phyloP scores from a whole-genome alignment of 2,329 filamentous ascomycete species.

The Kalaharituber pfeilii region DNA sequence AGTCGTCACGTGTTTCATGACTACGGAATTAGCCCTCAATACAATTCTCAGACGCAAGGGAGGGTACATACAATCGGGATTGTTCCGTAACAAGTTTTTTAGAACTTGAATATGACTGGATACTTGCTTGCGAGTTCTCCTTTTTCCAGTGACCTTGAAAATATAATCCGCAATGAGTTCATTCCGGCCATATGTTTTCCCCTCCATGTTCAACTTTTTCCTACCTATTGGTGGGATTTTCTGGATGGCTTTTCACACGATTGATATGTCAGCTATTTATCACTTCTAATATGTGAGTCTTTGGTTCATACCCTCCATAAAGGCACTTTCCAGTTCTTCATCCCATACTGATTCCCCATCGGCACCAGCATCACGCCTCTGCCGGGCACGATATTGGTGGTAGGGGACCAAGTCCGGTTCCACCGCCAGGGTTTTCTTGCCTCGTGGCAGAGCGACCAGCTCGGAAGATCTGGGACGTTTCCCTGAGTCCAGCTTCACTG shows the following conservation, averaged over 20 bases:
- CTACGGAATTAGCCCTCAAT: conserved; percentile 3
- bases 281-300: too few species aligned
- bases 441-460: conserved; percentile 9
- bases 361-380: conserved; percentile 42
- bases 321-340: conserved; percentile 45
- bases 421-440: conserved; percentile 7
- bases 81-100: conserved; percentile 46
- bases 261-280: conserved; percentile 16
- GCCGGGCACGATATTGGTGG: conserved; percentile 47
- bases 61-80: conserved; percentile 38
- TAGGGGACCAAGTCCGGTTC: conserved; percentile 39
- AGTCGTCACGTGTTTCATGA: conserved; percentile 16
- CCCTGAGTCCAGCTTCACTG: conserved; percentile 12
- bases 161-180: conserved; percentile 54
- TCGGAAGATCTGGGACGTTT: conserved; percentile 10
- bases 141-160: conserved; percentile 30
- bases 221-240: conserved; percentile 49
- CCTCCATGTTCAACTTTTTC: conserved; percentile 47
- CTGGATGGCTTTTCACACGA: conserved; percentile 33
- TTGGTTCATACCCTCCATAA: conserved; percentile 49
- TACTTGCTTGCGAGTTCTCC: conserved; percentile 42
- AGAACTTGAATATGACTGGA: conserved; percentile 55
- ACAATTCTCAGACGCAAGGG: not conserved
- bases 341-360: conserved; percentile 46
- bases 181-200: conserved; percentile 48